Conservation (phyloP, 371 early-diverging fungal species). For the Cladochytrium tenue region DNA sequence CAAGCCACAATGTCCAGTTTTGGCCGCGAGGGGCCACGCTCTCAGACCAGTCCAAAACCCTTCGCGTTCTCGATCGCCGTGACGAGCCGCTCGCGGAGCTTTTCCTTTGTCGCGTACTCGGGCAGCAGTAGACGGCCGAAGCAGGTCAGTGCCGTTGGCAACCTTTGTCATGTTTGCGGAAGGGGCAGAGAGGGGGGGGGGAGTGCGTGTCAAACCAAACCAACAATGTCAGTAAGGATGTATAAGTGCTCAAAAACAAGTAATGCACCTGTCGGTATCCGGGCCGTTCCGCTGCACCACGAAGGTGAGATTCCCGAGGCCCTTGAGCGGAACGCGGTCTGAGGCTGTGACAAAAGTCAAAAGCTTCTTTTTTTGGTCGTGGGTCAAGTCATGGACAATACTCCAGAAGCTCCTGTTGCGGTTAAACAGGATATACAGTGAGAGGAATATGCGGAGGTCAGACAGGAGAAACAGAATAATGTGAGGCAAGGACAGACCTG, state of each 20-base stretch:
- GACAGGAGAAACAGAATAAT: background rate
- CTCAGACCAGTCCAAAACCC: constrained; percentile 90
- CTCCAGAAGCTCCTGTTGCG: constrained; percentile 89
- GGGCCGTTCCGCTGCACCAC: constrained; percentile 97
- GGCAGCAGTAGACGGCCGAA: constrained; percentile 94
- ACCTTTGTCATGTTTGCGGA: constrained; percentile 4
- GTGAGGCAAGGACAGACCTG: no score
- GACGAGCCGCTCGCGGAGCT: constrained; percentile 80
- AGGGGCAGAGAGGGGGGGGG: no score
- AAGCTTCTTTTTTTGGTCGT: constrained; percentile 86
- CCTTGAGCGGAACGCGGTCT: constrained; percentile 95
- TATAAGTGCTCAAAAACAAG: background rate
- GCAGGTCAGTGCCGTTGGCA: constrained; percentile 85
- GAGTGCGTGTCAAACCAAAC: constrained; percentile 1
- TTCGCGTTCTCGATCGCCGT: constrained; percentile 95
- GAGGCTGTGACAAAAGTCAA: constrained; percentile 97
- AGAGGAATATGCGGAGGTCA: no score
- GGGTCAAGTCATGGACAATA: constrained; percentile 78
- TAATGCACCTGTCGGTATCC: constrained; percentile 77
- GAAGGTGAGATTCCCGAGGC: constrained; percentile 86
- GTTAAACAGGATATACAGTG: background rate
- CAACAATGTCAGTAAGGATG: constrained; percentile 4
- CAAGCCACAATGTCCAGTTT: no score
- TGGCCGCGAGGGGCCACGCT: no score
- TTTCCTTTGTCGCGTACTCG: constrained; percentile 83